Evolutionary conservation across 257 asterid species (phyloP), one percentile per base, ranked within the genome.

Genomic region (Cinchona pubescens): DNA sequence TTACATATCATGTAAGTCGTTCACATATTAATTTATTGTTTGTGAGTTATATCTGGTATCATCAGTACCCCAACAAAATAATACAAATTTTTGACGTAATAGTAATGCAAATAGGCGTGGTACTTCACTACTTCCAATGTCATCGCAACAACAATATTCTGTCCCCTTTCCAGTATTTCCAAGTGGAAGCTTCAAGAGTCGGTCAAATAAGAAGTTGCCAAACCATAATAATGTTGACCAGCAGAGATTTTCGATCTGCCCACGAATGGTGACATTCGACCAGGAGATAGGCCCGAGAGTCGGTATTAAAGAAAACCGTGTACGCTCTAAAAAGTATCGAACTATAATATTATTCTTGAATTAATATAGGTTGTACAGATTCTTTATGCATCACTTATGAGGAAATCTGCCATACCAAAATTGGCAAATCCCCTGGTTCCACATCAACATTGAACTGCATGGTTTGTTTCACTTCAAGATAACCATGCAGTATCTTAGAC

Each of bases 171-270:
- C 21, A 43, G 11, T 2, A 12, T n/a, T 53, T 70, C 66, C 65
- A 65, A 53, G 65, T 23, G 40, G 53, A 14, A 23, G 62, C 64
- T 45, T 4, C 7, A 32, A 35, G 49, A 55, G 34, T 35, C 67
- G 1, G 55, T 72, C 76, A 72, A 72, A 35, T 9, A 2, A 23
- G 23, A 37, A 71, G 65, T 35, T 63, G 75, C 49, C 75, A 53
- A 18, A 19, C 49, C 75, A 71, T n/a, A 7, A 55, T n/a, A 9
- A n/a, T 1, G 23, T 3, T 58, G 15, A n/a, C 63, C 63, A 10
- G 60, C 60, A 53, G 60, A 53, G 60, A 53, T 51, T 16, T 51
- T 51, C 58, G 58, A 51, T 25, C 58, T 3, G 30, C 30, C 30
- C 8, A 23, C 23, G 61, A 55, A 55, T 55, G 29, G 29, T 55